Evolutionary conservation across 768 basidiomycete species (phyloP).

Genomic region (Amanita muscaria): DNA sequence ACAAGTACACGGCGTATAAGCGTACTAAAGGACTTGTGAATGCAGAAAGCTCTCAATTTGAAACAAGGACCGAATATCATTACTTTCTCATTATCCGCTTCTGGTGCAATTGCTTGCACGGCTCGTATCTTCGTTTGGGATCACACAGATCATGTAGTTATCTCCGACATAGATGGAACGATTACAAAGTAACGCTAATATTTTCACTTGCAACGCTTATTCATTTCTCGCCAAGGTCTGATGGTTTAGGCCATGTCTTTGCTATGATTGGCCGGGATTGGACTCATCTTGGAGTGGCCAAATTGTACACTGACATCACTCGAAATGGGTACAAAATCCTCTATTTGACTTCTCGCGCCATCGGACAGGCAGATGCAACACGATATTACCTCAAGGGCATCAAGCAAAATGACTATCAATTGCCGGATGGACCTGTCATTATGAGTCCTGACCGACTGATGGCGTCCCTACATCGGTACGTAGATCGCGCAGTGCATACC

Average conservation of each 20-base stretch:
- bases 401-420: slow-evolving; percentile 89
- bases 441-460: slow-evolving; percentile 97
- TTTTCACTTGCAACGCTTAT: background rate
- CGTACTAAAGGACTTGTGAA: background rate
- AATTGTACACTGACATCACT: slow-evolving; percentile 91
- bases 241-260: slow-evolving; percentile 93
- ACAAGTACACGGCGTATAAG: too few relatives aligned
- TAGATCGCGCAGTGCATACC: background rate
- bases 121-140: slow-evolving; percentile 97
- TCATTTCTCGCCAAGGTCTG: slow-evolving; percentile 51
- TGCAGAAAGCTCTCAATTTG: slow-evolving; percentile 75
- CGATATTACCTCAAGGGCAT: slow-evolving; percentile 90
- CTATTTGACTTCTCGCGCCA: slow-evolving; percentile 94
- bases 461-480: slow-evolving; percentile 87
- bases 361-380: slow-evolving; percentile 96
- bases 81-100: slow-evolving; percentile 85
- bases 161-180: slow-evolving; percentile 98
- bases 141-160: slow-evolving; percentile 78
- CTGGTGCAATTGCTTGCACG: slow-evolving; percentile 75
- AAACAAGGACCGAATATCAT: slow-evolving; percentile 85
- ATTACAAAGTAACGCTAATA: slow-evolving; percentile 74
- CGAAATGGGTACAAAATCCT: slow-evolving; percentile 97
- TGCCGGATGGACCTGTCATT: slow-evolving; percentile 97
- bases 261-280: slow-evolving; percentile 97
- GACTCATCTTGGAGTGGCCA: slow-evolving; percentile 96